Evolutionary conservation across 345 rosid genomes (phyloP), one percentile per base, ranked within the genome.

Genomic region (Leavenworthia alabamica): DNA sequence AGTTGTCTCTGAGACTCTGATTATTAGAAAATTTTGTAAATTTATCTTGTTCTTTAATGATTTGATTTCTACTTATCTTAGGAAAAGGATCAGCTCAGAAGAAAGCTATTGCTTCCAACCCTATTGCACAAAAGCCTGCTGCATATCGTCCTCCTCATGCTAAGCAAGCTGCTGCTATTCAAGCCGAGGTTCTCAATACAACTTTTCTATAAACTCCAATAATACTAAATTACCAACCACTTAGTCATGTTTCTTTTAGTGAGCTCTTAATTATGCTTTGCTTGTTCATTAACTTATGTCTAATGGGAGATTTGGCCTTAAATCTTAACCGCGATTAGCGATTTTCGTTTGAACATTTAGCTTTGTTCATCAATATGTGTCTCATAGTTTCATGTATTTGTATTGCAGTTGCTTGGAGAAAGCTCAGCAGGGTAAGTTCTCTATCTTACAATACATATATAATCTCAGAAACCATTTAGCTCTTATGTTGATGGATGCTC

Each of bases 81-180:
- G 95, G 86, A 67, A 86, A 81, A 82, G 83, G 83, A 22, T 74
- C 88, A 59, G 63, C 75, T 63, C 79, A 82, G 27, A 75, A 69
- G 62, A 86, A 78, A 73, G 10, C 75, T 56, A 49, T 77, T 40
- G 43, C 77, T 43, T 22, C 66, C 58, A 80, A 56, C 55, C 77
- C 81, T 66, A 64, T 80, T 19, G 66, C 73, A 22, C 78, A 80
- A 56, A 92, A 83, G 80, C 93, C 94, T n/a, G 85, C 86, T 53
- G 96, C 91, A 37, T 86, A 92, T 79, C 89, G 86, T 42, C 98
- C 98, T 54, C 98, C 97, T 0, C 89, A 86, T 72, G 94, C 98
- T 41, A 92, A 86, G 69, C 69, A 73, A 6, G 88, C 95, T 28
- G 98, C 86, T 2, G 81, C 82, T 22, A 52, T 83, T 68, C 92